These are phyloP conservation scores for Sphagnum tenellum DNA, from an alignment of 225 moss, liverwort and hornwort species.

Conservation along the genomic window DNA sequence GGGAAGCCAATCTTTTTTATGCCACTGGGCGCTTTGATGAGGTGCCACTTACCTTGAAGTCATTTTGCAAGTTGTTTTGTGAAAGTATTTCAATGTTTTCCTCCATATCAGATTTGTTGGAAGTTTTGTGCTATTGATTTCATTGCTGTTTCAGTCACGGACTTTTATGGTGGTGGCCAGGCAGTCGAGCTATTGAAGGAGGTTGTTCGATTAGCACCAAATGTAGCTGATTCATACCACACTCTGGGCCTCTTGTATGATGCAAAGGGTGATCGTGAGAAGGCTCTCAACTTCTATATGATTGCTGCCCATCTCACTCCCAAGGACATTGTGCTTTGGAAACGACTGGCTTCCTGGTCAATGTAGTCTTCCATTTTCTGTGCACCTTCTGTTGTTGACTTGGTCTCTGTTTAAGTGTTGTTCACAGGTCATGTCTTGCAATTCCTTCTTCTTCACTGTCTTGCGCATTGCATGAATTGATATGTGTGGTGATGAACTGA, in stretches of 20 bases:
- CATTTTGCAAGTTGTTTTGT: too few relatives aligned
- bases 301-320: conserved; percentile 96
- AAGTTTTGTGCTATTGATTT: background rate
- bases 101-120: background rate
- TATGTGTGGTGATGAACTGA: conserved; percentile 2
- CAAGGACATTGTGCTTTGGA: conserved; percentile 92
- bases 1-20: conserved; percentile 93
- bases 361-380: conserved; percentile 29
- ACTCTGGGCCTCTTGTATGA: conserved; percentile 92
- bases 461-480: too few relatives aligned
- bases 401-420: too few relatives aligned
- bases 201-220: conserved; percentile 88
- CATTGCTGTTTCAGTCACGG: conserved; percentile 3
- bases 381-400: too few relatives aligned
- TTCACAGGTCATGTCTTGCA: too few relatives aligned
- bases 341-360: conserved; percentile 97
- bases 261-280: conserved; percentile 92
- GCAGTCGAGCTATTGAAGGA: conserved; percentile 88
- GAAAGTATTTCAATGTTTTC: too few relatives aligned
- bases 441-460: too few relatives aligned
- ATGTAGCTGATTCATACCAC: conserved; percentile 96
- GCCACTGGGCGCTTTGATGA: conserved; percentile 89
- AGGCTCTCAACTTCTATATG: conserved; percentile 98
- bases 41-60: conserved; percentile 15
- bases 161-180: conserved; percentile 31